Base-by-base conservation (phyloP, 768 basidiomycete species). In the Xerocomus spinulosus region DNA sequence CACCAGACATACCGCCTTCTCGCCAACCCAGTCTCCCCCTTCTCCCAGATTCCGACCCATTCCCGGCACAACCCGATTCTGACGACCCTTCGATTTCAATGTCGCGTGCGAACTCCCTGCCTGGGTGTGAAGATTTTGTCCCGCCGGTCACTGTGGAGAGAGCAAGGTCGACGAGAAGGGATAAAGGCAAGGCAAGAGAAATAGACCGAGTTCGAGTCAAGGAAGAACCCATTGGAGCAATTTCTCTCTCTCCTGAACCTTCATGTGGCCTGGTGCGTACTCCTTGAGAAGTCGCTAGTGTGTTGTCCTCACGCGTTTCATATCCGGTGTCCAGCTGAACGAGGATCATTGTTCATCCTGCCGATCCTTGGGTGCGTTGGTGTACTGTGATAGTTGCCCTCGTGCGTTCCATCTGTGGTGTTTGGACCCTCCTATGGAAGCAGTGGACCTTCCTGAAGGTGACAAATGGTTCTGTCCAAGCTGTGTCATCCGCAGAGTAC, bases 381-480 rank as follows among this genome's bases (percentile, higher is more conserved):
- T 99, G 17, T 98, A 96, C 66, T 99, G 96, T 68, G 96, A 98
- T 67, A 93, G 94, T 17, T 99, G 96, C 65, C 91, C 95, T 29
- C 74, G 87, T 54, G 92, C 93, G 7, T 99, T 96, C 68, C 96
- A 99, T 70, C 82, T 98, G 51, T 85, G 87, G 80, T 99, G 96
- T 68, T 77, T 99, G 55, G 88, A 99, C 67, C 96, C 96, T 44
- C 96, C 96, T 18, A 80, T 97, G 74, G 89, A 93, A 52, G 73
- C 82, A 41, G 77, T 86, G 52, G 92, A 96, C 67, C 81, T 96
- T 37, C 87, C 88, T 12, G 87, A 90, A 69, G 80, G 83, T 56
- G 71, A 75, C 40, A 76, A 80, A 63, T 92, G 86, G 85, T 89
- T 82, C 68, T 91, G 90, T 68, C 85, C 83, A 33, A 73, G 77